Conservation (phyloP, 2,329 filamentous ascomycete species). For the Neonectria ditissima region DNA sequence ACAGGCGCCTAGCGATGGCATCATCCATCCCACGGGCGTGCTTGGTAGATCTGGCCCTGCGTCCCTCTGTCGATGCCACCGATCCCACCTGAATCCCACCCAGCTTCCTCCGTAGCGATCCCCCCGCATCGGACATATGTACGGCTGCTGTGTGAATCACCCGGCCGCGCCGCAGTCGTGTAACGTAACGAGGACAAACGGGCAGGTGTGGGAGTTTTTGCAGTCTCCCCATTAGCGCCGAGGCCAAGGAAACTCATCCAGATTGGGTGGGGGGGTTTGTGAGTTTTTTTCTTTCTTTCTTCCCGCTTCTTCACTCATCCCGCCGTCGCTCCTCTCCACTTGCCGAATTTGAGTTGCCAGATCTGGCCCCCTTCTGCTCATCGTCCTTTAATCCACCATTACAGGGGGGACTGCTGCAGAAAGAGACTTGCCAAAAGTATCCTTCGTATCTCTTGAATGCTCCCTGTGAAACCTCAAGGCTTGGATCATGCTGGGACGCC, state of each 20-base stretch:
- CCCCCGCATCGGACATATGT: slow-evolving; percentile 9
- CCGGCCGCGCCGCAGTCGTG: background rate
- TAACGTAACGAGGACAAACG: background rate
- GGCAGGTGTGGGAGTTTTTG: background rate
- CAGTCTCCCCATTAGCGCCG: background rate
- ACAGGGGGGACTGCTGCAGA: background rate
- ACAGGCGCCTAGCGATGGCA: slow-evolving; percentile 25
- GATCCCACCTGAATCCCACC: background rate
- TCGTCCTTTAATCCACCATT: background rate
- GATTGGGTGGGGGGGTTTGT: background rate
- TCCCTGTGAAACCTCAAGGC: background rate
- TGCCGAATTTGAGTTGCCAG: slow-evolving; percentile 6
- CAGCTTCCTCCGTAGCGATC: background rate
- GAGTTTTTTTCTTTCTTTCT: background rate
- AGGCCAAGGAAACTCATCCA: background rate
- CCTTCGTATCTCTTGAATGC: background rate
- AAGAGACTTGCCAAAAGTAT: background rate
- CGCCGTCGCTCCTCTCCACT: background rate
- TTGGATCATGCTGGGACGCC: slow-evolving; percentile 20
- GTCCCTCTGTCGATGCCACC: slow-evolving; percentile 7
- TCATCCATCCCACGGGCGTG: slow-evolving; percentile 30
- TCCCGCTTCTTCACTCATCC: background rate
- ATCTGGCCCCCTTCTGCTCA: background rate
- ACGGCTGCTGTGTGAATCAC: background rate
- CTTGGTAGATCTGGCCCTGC: slow-evolving; percentile 28